Evolutionary conservation across 202 grass and related monocot genomes (phyloP), one percentile per base, ranked within the genome.

Genomic region (Tripidium arundinaceum): DNA sequence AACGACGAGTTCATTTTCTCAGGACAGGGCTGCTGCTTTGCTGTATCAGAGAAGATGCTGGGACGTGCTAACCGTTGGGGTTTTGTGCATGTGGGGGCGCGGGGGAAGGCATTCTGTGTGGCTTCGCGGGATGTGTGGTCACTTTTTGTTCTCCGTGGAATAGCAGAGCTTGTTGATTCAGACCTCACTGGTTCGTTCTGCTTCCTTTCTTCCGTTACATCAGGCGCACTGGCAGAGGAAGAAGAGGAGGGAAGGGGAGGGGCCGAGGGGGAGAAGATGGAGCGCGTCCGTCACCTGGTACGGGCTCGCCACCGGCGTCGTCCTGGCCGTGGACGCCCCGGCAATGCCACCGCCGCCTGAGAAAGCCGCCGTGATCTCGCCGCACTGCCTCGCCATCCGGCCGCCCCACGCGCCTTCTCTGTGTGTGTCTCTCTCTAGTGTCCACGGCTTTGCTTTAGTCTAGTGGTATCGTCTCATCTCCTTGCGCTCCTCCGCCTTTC

Each of bases 101-200:
- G 90, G 9, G 80, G 86, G 21, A 93, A 93, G 82, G 79, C 80
- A 21, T 94, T 98, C 47, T 88, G 86, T 33, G 73, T 87, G n/a
- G 90, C 96, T 79, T 98, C 96, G 0, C 70, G 90, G 61, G 88
- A 95, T 72, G 79, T 89, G 38, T 98, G 96, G 96, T 86, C 91
- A 8, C 87, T 94, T 84, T 95, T 98, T 77, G 31, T 77, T 62
- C 91, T 88, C 69, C 86, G 86, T 59, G 96, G 92, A 27, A 93
- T 98, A 87, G 76, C 62, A 79, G 66, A 86, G 27, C 80, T 98
- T 60, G 83, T 98, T 7, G 96, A 98, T 83, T 74, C 85, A 59
- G 92, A 98, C 83, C 75, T 98, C 70, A 98, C 96, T 1, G 90
- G 96, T 40, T 83, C 96, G 0, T 95, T 95, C 83, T 98, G 86